Percentiles rank a stretch among this genome's conserved stretches.
Evolutionary conservation across 805 yeast genomes (phyloP).

Genomic region (Myxozyma geophila): DNA sequence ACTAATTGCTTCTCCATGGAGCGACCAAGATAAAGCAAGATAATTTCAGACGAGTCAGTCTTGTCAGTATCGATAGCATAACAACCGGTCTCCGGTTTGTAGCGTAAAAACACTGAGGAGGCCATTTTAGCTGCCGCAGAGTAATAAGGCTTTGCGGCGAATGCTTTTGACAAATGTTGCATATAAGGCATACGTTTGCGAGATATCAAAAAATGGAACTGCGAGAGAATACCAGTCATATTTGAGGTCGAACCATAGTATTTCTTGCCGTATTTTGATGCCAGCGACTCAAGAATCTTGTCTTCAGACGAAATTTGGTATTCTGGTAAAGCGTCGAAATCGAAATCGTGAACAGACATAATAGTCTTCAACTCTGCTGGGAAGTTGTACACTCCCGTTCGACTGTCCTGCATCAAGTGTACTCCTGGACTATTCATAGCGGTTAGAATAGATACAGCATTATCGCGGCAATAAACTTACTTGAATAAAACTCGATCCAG

Average conservation of each 20-base stretch:
- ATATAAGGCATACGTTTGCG: slow-evolving; percentile 59
- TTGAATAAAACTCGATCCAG: slow-evolving; percentile 70
- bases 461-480: neutral
- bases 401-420: slow-evolving; percentile 75
- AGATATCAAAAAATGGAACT: slow-evolving; percentile 72
- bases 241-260: slow-evolving; percentile 87
- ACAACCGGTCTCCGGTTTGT: slow-evolving; percentile 49
- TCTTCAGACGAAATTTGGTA: slow-evolving; percentile 77
- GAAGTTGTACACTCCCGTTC: slow-evolving; percentile 75
- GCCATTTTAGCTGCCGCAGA: slow-evolving; percentile 57
- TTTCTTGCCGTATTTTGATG: slow-evolving; percentile 45
- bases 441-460: neutral
- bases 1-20: slow-evolving; percentile 78
- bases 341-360: slow-evolving; percentile 66
- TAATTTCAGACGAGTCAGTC: slow-evolving; percentile 65
- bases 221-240: slow-evolving; percentile 75
- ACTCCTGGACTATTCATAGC: slow-evolving; percentile 65
- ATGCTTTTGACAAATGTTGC: slow-evolving; percentile 11
- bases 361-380: slow-evolving; percentile 62
- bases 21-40: slow-evolving; percentile 76
- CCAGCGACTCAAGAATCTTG: slow-evolving; percentile 53
- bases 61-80: slow-evolving; percentile 75
- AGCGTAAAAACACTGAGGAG: slow-evolving; percentile 60
- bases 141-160: slow-evolving; percentile 36
- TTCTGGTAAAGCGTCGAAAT: slow-evolving; percentile 58